Percentiles rank a stretch among this genome's conserved stretches.
These are phyloP conservation scores for Jaapia argillacea DNA, from an alignment of 768 basidiomycete genomes.

Conservation along the genomic window DNA sequence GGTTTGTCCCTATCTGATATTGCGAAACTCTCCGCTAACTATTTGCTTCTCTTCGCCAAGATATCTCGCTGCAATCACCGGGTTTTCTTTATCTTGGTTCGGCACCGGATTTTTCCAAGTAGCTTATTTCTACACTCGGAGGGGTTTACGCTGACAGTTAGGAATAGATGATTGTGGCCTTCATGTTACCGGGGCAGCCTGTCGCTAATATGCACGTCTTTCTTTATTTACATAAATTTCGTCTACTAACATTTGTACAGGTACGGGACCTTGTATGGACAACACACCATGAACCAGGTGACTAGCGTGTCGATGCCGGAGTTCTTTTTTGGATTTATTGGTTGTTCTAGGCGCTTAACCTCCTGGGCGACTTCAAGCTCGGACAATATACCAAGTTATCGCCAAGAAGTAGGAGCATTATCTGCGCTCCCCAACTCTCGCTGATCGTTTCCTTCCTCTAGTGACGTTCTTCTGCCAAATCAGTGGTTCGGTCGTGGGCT, in stretches of 20 bases:
- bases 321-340: no score
- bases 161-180: constrained; percentile 20
- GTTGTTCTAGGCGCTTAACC: constrained; percentile 5
- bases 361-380: constrained; percentile 15
- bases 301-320: no score
- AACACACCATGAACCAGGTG: constrained; percentile 9
- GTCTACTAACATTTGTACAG: background rate
- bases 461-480: constrained; percentile 17
- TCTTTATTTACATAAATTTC: background rate
- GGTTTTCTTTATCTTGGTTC: constrained; percentile 9
- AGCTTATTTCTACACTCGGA: no score
- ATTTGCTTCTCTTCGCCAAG: background rate
- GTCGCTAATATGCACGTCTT: constrained; percentile 22
- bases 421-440: no score
- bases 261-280: constrained; percentile 7
- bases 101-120: constrained; percentile 13
- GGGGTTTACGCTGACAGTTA: constrained; percentile 1
- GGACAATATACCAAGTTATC: constrained; percentile 15
- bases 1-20: background rate
- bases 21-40: background rate
- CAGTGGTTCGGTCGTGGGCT: constrained; percentile 17
- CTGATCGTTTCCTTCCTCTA: background rate
- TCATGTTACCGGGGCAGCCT: constrained; percentile 22
- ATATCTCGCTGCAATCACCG: constrained; percentile 7
- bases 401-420: constrained; percentile 6